phyloP scores from a whole-genome alignment of 2,329 filamentous ascomycete species.

The Thielaviopsis cerberus region DNA sequence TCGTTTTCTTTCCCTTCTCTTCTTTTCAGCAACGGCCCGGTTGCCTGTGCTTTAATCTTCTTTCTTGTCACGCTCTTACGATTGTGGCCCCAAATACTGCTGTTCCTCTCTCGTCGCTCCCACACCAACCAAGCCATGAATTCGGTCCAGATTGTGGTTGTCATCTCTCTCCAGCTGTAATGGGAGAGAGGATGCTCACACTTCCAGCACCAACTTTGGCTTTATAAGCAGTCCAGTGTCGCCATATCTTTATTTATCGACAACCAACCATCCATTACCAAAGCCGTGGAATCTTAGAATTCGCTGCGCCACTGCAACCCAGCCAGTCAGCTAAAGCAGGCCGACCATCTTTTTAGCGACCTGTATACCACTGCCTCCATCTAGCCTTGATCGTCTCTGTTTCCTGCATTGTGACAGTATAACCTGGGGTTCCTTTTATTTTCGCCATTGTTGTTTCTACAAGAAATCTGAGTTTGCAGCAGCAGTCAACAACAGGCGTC shows the following conservation, averaged over 20 bases:
- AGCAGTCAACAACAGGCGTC: neutral
- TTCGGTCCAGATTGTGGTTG: neutral
- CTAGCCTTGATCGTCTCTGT: neutral
- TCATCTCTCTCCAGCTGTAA: conserved; percentile 7
- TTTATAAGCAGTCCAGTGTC: neutral
- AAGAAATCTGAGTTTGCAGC: neutral
- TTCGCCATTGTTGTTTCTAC: neutral
- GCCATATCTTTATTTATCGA: neutral
- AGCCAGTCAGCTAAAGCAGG: neutral
- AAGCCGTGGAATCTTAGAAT: neutral
- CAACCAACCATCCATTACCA: neutral
- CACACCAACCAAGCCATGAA: conserved; percentile 6
- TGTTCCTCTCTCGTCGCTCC: neutral
- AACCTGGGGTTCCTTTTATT: neutral
- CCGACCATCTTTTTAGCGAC: neutral
- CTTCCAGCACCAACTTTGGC: neutral
- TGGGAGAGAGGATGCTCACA: conserved; percentile 5
- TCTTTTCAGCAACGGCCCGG: neutral
- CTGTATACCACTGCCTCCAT: neutral
- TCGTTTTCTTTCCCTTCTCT: neutral
- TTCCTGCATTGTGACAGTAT: too few species aligned
- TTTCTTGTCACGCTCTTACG: neutral
- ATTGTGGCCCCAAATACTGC: neutral
- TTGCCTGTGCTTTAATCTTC: neutral
- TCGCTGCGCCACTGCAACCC: neutral